Evolutionary conservation across 2,329 filamentous ascomycete genomes (phyloP), one percentile per base, ranked within the genome.

Genomic region (Chaetomium strumarium): DNA sequence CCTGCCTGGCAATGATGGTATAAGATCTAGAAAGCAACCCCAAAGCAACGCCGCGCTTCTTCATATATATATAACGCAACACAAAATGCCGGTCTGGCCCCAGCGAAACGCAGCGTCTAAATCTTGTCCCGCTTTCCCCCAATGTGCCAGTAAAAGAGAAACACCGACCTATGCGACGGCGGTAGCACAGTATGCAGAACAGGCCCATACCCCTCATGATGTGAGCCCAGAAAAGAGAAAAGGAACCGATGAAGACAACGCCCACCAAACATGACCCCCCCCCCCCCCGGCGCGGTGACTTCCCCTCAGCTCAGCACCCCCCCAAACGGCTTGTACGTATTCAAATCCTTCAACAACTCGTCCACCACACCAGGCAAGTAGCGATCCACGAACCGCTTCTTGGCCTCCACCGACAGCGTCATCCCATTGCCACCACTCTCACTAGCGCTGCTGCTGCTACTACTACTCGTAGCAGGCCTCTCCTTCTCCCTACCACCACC

Each of bases 251-350:
- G 33, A 33, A 8, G 44, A 31, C 14, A 33, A 19, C 19, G 31
- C 33, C 33, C 31, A n/a, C 9, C 30, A 10, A 40, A 14, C 31
- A 24, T 13, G 3, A 16, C 7, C 3, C 7, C 34, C 6, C 34
- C 34, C 12, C 12, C 4, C 34, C 14, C 14, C 34, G 13, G 13
- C 7, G 14, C n/a, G 2, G 16, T 24, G 53, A 30, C 60, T 10
- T 10, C 17, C 13, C 14, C 16, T 60, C 55, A 80, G 56, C 71
- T 75, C 52, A 81, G 69, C 6, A 76, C 78, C 6, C 83, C 78
- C 6, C 83, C 84, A 72, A 90, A 90, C 0, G 89, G 86, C 43
- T 86, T 84, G 42, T 63, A 63, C 30, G 56, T 60, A 55, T 62
- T 61, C 82, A 88, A 66, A 87, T 88, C 63, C 85, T 83, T 62